Evolutionary conservation across 331 rosid genomes (phyloP).

Genomic region (Rosa hybrid): DNA sequence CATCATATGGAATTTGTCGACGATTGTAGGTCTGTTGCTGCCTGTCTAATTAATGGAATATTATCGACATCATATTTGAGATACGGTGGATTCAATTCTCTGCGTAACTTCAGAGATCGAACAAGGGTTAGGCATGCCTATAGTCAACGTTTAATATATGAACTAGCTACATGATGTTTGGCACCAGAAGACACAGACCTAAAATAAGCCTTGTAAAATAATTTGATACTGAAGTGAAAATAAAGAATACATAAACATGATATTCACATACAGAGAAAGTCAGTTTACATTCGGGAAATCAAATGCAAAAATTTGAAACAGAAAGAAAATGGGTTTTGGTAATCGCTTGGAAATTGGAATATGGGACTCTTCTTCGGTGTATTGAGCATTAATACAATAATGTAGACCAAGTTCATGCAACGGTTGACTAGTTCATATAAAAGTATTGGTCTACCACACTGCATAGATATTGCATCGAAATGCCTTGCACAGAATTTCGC

Average conservation of each 20-base stretch:
- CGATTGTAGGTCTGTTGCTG: not conserved
- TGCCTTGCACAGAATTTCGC: too few species aligned
- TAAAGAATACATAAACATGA: not conserved
- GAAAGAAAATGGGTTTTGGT: too few species aligned
- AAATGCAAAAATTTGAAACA: not conserved
- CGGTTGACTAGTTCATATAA: too few species aligned
- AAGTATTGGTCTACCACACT: too few species aligned
- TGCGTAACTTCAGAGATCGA: not conserved
- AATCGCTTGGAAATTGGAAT: not conserved
- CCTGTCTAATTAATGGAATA: not conserved
- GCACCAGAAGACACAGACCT: not conserved
- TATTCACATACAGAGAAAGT: not conserved
- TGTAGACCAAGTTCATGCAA: not conserved
- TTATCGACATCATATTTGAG: not conserved
- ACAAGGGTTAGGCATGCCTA: not conserved
- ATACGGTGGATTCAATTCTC: not conserved
- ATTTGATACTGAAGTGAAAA: not conserved
- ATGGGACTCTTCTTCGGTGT: not conserved
- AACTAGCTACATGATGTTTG: not conserved
- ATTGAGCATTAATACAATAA: not conserved
- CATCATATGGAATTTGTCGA: slow-evolving; percentile 2
- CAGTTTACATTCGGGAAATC: not conserved
- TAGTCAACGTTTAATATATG: not conserved
- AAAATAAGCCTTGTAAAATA: not conserved
- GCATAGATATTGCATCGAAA: too few species aligned